Conservation (phyloP, 129 eudicot genomes). For the Centrapalus pauciflorus region DNA sequence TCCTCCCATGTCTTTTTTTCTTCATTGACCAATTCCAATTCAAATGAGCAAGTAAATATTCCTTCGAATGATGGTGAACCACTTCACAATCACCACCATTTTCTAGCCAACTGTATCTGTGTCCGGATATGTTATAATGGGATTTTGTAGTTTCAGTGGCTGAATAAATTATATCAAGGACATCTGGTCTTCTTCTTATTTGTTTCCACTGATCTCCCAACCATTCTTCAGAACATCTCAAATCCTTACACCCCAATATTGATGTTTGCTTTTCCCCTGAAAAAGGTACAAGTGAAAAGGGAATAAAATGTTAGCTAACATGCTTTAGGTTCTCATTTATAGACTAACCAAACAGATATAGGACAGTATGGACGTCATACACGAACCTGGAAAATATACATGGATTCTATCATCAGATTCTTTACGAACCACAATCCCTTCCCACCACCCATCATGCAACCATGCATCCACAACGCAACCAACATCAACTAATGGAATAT, state of each 20-base stretch:
- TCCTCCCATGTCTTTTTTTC: conserved; percentile 36
- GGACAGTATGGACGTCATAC: too few relatives aligned
- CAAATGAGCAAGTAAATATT: conserved; percentile 38
- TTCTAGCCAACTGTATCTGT: too few relatives aligned
- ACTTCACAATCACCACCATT: not conserved
- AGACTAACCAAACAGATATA: not conserved
- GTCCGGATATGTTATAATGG: conserved; percentile 4
- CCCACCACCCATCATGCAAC: conserved; percentile 98
- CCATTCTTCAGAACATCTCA: conserved; percentile 86
- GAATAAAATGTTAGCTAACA: not conserved
- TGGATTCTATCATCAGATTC: conserved; percentile 44
- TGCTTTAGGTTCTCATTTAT: not conserved
- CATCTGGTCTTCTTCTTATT: conserved; percentile 45
- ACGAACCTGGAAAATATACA: conserved; percentile 75
- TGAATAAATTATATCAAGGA: conserved; percentile 24
- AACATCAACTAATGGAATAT: conserved; percentile 5
- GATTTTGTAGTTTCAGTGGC: conserved; percentile 7
- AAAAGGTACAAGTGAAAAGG: not conserved
- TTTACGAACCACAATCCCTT: conserved; percentile 71
- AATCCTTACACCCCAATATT: conserved; percentile 23
- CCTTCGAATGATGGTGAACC: conserved; percentile 36
- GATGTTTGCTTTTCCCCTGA: conserved; percentile 53
- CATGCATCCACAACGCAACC: conserved; percentile 83
- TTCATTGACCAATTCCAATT: conserved; percentile 66
- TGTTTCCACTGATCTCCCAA: conserved; percentile 48